Evolutionary conservation across 2,329 filamentous ascomycete genomes (phyloP), one percentile per base, ranked within the genome.

Genomic region (Fusarium brachygibbosum): DNA sequence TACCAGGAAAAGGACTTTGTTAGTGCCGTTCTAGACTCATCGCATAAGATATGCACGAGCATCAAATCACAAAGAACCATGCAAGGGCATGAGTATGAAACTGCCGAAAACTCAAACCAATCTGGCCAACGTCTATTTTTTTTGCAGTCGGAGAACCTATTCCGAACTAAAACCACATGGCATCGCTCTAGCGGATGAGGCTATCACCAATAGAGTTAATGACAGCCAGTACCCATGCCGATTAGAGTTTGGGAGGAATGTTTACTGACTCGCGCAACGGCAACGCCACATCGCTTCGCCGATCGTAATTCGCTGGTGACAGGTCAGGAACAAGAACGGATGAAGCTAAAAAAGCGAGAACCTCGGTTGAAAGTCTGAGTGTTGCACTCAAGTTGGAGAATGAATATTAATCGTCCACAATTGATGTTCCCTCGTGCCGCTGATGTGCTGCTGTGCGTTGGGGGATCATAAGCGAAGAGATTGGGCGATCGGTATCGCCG

Each of bases 181-280:
- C 16, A 28, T 12, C 4, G 10, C 23, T 12, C 17, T 56, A 59
- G 56, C 21, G 40, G 7, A 11, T 34, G 28, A 38, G 17, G 62
- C 60, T 35, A 48, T 17, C 25, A 16, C 60, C 9, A 16, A 61
- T n/a, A 10, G 6, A 58, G 44, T 25, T 61, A 58, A 44, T 32
- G 7, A 13, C 19, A 7, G 25, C 16, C 16, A 5, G 19, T 12
- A 25, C 23, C 23, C 19, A 46, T 41, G 31, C 34, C 23, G 9
- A 5, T 38, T 52, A 21, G 19, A 51, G 60, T 52, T 41, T 19
- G 52, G 42, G 40, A 38, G 40, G 13, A 29, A 54, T 46, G 46
- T 49, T 54, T 42, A 38, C 35, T 65, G 62, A 65, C 62, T 65
- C 62, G 53, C 35, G 23, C n/a, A 6, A 17, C 21, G 38, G 38